These are phyloP conservation scores for Neurospora cerealis DNA, from an alignment of 495 filamentous ascomycete species.

Conservation along the genomic window DNA sequence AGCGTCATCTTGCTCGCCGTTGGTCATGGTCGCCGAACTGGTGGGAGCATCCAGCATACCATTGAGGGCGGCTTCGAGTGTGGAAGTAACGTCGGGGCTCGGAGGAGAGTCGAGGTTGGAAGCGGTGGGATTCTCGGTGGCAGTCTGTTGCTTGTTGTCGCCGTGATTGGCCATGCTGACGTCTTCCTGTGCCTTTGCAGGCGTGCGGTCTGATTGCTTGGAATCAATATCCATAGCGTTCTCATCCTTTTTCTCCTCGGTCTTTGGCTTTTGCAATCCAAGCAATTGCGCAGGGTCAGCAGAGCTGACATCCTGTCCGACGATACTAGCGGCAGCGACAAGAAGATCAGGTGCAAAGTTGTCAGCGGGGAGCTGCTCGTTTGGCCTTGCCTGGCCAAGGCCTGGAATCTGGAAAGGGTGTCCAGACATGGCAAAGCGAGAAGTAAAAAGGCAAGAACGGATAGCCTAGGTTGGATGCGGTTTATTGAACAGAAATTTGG, in stretches of 20 bases:
- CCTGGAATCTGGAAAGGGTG: conserved; percentile 29
- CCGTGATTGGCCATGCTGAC: conserved; percentile 1
- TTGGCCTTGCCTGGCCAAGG: conserved; percentile 22
- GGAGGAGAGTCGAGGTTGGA: conserved; percentile 10
- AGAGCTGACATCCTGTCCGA: neutral
- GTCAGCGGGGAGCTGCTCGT: conserved; percentile 15
- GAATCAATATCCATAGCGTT: conserved; percentile 1
- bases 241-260: conserved; percentile 4
- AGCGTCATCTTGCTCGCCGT: conserved; percentile 5
- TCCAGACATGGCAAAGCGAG: conserved; percentile 30
- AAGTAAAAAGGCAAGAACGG: neutral
- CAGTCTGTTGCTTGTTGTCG: conserved; percentile 1
- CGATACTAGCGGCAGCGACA: conserved; percentile 8
- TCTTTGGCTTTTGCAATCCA: neutral
- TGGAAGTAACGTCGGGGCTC: conserved; percentile 30
- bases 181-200: neutral
- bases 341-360: conserved; percentile 15
- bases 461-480: neutral
- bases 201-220: neutral
- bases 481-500: neutral
- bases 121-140: neutral
- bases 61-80: conserved; percentile 36
- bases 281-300: neutral
- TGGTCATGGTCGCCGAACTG: conserved; percentile 6
- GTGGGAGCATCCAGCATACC: conserved; percentile 16